These are phyloP conservation scores for Calonectria montana DNA, from an alignment of 2,329 filamentous ascomycete species.

Conservation along the genomic window DNA sequence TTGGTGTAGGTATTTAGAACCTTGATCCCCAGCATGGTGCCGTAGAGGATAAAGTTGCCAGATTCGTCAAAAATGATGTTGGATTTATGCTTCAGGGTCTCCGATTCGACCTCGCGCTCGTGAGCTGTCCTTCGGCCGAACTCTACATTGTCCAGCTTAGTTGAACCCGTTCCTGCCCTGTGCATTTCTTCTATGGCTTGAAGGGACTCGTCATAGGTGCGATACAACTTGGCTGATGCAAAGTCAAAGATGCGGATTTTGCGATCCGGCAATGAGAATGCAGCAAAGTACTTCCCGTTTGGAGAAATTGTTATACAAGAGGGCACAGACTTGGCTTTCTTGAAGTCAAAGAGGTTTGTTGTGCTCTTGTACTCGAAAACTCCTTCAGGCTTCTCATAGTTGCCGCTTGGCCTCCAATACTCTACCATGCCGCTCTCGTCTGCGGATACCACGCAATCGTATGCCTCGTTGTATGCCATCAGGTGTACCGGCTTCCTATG, in stretches of 20 bases:
- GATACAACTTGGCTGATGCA: constrained; percentile 84
- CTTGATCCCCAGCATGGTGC: constrained; percentile 91
- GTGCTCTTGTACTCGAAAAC: constrained; percentile 95
- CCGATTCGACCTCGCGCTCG: constrained; percentile 85
- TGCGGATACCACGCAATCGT: constrained; percentile 89
- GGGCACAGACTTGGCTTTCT: constrained; percentile 90
- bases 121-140: constrained; percentile 89
- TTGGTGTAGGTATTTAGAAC: constrained; percentile 97
- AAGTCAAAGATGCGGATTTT: constrained; percentile 97
- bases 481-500: constrained; percentile 84
- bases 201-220: constrained; percentile 95
- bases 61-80: constrained; percentile 98
- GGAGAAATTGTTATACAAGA: constrained; percentile 87
- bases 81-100: constrained; percentile 73
- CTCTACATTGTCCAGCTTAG: constrained; percentile 88
- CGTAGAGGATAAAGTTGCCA: constrained; percentile 93
- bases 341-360: constrained; percentile 96
- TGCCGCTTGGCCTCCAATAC: constrained; percentile 88
- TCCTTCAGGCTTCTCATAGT: constrained; percentile 89
- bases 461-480: constrained; percentile 90
- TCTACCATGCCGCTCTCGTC: constrained; percentile 95
- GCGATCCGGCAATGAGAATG: constrained; percentile 91
- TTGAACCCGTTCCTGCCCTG: constrained; percentile 84
- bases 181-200: constrained; percentile 94
- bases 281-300: constrained; percentile 85